Evolutionary conservation across 2,329 filamentous ascomycete species (phyloP), one percentile per base, ranked within the genome.

Genomic region (Fulvia fulva): DNA sequence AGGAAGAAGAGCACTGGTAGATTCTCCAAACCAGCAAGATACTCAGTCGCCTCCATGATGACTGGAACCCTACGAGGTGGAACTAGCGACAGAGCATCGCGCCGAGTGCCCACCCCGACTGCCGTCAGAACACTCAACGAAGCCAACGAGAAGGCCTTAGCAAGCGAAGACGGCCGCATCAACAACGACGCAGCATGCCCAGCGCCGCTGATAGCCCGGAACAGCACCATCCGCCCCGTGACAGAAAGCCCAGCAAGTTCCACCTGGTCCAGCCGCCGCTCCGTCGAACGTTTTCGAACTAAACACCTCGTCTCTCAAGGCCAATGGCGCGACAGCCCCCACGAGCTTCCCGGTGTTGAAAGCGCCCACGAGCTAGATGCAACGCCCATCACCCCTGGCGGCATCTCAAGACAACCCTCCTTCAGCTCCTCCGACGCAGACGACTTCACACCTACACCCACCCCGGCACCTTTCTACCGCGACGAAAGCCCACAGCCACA

Each of bases 1-100:
- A 46, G 58, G 32, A 60, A 60, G 51, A 54, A 47, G n/a, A 34
- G 26, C 5, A 57, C 58, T 9, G 58, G 58, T 5, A 57, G 49
- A n/a, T 60, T 50, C 26, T 60, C 54, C 45, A 60, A 57, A 23
- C 32, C 58, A 14, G 45, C 50, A 22, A 16, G 54, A 5, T 51
- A 30, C 16, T 57, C 54, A 16, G 28, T 57, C 16, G 21, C 50
- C 4, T 53, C 55, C 7, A 32, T 32, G 26, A 50, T 51, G 45
- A 12, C 41, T 8, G 19, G 37, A 21, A 16, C 34, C 4, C 37
- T 16, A 8, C 11, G 21, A 25, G 51, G 25, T 19, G 32, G 37
- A 34, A 28, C 19, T 23, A 22, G 45, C 12, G 37, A 26, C 8
- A 21, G 51, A 12, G 32, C n/a, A 23, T 30, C 21, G 30, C 47